Conservation (phyloP, 495 filamentous ascomycete genomes). For the Choiromyces venosus region DNA sequence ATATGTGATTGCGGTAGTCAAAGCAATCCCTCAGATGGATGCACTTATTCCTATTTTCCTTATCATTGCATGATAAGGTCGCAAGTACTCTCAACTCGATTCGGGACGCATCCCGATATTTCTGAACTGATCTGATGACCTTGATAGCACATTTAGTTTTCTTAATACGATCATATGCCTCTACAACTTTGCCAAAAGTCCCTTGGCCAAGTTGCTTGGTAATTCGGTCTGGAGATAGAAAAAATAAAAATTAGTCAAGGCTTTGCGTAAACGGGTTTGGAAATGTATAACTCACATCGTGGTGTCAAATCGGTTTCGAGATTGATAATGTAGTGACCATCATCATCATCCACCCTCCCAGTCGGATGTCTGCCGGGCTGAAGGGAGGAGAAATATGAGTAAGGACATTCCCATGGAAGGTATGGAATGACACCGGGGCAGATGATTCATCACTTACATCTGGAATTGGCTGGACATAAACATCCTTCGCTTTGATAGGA, state of each 20-base stretch:
- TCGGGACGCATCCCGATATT: constrained; percentile 93
- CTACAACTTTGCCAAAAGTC: constrained; percentile 96
- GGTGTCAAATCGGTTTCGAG: constrained; percentile 77
- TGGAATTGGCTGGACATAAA: constrained; percentile 69
- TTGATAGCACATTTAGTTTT: constrained; percentile 85
- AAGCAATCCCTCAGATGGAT: constrained; percentile 97
- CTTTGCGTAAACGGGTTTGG: constrained; percentile 16
- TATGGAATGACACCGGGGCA: constrained; percentile 17
- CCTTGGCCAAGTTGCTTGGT: constrained; percentile 85
- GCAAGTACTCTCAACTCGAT: constrained; percentile 91
- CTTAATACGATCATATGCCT: constrained; percentile 71
- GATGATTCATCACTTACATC: constrained; percentile 63
- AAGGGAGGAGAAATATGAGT: constrained; percentile 5
- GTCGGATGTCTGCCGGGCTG: constrained; percentile 32
- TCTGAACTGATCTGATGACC: constrained; percentile 95
- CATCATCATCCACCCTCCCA: constrained; percentile 82
- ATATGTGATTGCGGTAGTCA: constrained; percentile 95
- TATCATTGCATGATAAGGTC: constrained; percentile 84
- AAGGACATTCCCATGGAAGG: constrained; percentile 5
- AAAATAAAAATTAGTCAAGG: constrained; percentile 39
- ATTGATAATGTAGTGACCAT: constrained; percentile 90
- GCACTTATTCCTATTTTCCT: constrained; percentile 87
- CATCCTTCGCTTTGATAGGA: constrained; percentile 85
- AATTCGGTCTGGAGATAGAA: constrained; percentile 63
- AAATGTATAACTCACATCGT: constrained; percentile 64